Conservation (phyloP, 139 green algal species). For the Coccomyxa sp. region DNA sequence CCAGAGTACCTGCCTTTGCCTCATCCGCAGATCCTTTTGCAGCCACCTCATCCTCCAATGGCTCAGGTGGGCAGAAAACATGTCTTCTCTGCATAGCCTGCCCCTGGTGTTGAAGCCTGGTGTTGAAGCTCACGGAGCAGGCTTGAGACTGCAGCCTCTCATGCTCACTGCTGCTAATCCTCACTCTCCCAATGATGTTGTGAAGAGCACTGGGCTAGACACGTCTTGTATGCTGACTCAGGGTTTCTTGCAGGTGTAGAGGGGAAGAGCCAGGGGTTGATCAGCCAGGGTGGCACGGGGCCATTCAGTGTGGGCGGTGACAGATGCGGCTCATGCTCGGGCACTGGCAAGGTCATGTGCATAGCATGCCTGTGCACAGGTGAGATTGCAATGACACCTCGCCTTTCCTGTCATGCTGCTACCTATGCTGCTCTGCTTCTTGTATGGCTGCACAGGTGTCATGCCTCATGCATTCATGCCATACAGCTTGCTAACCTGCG, state of each 20-base stretch:
- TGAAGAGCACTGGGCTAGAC: not conserved
- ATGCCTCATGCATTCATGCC: too few relatives aligned
- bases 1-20: not conserved
- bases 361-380: slow-evolving; percentile 94
- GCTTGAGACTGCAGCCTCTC: too few relatives aligned
- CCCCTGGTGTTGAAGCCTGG: too few relatives aligned
- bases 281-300: not conserved
- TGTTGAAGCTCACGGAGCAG: too few relatives aligned
- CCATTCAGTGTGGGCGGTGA: not conserved
- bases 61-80: too few relatives aligned
- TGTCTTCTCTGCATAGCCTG: too few relatives aligned
- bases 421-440: too few relatives aligned
- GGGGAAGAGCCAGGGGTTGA: not conserved
- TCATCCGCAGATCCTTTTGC: not conserved
- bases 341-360: slow-evolving; percentile 97
- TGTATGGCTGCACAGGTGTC: too few relatives aligned
- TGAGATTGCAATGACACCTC: too few relatives aligned
- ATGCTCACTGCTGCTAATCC: not conserved
- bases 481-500: too few relatives aligned
- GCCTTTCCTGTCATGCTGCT: too few relatives aligned
- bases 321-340: slow-evolving; percentile 64
- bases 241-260: not conserved
- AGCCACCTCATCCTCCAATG: not conserved
- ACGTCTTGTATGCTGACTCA: not conserved
- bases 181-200: not conserved